Conservation (phyloP, 1,139 yeast species). For the Debaryomyces sp. region DNA sequence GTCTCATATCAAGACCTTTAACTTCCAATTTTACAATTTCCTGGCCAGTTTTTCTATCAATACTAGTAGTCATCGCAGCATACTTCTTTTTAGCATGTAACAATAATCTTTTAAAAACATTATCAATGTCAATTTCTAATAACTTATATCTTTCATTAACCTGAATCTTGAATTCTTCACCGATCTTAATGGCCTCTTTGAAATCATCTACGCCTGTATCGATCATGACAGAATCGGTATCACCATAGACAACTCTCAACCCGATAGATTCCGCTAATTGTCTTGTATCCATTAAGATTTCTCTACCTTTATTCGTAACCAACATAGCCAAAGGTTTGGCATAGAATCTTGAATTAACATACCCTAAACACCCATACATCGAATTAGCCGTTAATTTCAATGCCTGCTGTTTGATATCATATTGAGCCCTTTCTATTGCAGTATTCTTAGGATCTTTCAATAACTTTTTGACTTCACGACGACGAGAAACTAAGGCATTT, state of each 20-base stretch:
- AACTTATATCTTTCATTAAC: constrained; percentile 88
- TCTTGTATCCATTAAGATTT: constrained; percentile 89
- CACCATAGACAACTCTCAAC: constrained; percentile 92
- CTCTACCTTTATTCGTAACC: constrained; percentile 95
- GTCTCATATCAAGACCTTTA: constrained; percentile 94
- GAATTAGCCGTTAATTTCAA: constrained; percentile 96
- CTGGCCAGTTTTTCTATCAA: constrained; percentile 50
- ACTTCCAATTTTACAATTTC: constrained; percentile 71
- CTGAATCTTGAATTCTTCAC: constrained; percentile 77
- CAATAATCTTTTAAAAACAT: constrained; percentile 81
- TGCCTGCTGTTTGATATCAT: constrained; percentile 95
- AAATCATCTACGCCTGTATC: constrained; percentile 79
- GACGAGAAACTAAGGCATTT: constrained; percentile 83
- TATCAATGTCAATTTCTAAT: constrained; percentile 93
- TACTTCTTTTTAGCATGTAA: constrained; percentile 97
- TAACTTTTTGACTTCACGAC: constrained; percentile 88
- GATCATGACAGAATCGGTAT: constrained; percentile 99
- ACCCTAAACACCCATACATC: constrained; percentile 99
- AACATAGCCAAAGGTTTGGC: constrained; percentile 96
- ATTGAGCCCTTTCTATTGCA: constrained; percentile 68
- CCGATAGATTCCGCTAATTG: constrained; percentile 86
- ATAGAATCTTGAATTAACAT: constrained; percentile 86
- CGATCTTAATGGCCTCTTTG: constrained; percentile 78
- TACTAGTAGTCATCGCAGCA: constrained; percentile 77
- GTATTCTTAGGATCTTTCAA: constrained; percentile 75